A percentile compares a stretch with the other conserved stretches of the same genome.
Evolutionary conservation across 352 stramenopile genomes (phyloP).

Genomic region (Globisporangium splendens): DNA sequence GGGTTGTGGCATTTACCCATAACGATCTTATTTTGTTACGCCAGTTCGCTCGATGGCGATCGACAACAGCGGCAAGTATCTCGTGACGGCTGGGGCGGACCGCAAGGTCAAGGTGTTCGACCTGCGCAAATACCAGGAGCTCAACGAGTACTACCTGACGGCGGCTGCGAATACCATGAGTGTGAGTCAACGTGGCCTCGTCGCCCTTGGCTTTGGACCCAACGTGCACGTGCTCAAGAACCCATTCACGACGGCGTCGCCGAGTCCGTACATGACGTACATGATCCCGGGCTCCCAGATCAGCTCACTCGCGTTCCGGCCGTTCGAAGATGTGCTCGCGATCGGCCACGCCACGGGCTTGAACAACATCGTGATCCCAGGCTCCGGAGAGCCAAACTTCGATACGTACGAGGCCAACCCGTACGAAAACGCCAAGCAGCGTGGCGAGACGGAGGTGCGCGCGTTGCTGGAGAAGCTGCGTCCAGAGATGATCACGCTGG

Average conservation of each 20-base stretch:
- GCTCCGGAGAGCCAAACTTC: constrained; percentile 96
- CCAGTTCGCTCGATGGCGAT: constrained; percentile 90
- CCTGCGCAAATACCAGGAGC: constrained; percentile 94
- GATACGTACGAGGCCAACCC: constrained; percentile 98
- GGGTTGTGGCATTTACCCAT: constrained; percentile 7
- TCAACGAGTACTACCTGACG: constrained; percentile 92
- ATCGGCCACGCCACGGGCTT: constrained; percentile 91
- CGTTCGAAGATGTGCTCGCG: constrained; percentile 97
- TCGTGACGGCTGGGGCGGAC: constrained; percentile 95
- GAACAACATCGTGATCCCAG: constrained; percentile 92
- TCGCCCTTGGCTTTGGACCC: constrained; percentile 92
- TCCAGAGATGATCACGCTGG: constrained; percentile 97
- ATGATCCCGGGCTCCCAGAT: constrained; percentile 80
- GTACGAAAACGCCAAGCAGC: constrained; percentile 95
- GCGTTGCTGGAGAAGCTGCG: constrained; percentile 97
- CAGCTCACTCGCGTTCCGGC: constrained; percentile 92
- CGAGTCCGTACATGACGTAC: constrained; percentile 91
- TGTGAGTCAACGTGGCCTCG: constrained; percentile 94
- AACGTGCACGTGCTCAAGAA: constrained; percentile 93
- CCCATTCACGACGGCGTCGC: constrained; percentile 70
- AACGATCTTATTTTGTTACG: constrained; percentile 12
- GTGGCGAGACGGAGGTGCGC: constrained; percentile 95
- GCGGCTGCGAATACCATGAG: constrained; percentile 88
- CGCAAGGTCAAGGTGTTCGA: constrained; percentile 97
- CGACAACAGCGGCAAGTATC: constrained; percentile 92